Base-by-base conservation (phyloP, 139 green algal genomes). In the Microglena sp. region DNA sequence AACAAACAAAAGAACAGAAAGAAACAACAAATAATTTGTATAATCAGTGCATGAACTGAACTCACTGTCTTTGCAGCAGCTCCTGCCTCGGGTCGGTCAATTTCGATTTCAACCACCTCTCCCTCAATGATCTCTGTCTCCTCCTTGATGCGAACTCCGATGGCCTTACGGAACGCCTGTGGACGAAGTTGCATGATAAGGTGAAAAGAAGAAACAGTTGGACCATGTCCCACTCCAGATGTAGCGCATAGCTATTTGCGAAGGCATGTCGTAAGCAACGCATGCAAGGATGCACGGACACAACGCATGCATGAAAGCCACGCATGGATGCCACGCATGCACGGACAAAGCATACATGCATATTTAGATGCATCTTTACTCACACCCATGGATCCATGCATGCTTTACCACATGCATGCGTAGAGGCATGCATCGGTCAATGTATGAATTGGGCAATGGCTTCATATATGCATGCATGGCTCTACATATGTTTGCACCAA, bases 121-220 rank as follows among this genome's bases (percentile, higher is more conserved):
- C 93, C 94, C 74, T 99, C 94, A 26, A 99, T 97, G 45, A 99
- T 87, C 70, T 98, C 94, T 26, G 84, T 96, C 78, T 99, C 94
- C 71, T 99, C 94, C 75, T 96, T 95, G 69, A 98, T 99, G 24
- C 89, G 77, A 30, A 98, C 92, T 4, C 93, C 94, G 30, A 99
- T 98, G 30, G 93, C 92, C 69, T 98, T 98, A 34, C 94, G 84
- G 70, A 99, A 97, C 0, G 94, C 92, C 87, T 96, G 84, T 24
- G 45, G 11, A n/a, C n/a, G n/a, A 27, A 24, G 8, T 11, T 11
- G 27, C 35, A 44, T 54, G 3, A 32, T 21, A 61, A 3, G 24
- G 32, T 44, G 30, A 58, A 21, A n/a, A 45, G 56, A 64, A 58
- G 5, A 5, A 15, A 66, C 18, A 65, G 22, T 11, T 60, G 11